phyloP scores from a whole-genome alignment of 257 asterid genomes.

The Ehretia macrophylla region DNA sequence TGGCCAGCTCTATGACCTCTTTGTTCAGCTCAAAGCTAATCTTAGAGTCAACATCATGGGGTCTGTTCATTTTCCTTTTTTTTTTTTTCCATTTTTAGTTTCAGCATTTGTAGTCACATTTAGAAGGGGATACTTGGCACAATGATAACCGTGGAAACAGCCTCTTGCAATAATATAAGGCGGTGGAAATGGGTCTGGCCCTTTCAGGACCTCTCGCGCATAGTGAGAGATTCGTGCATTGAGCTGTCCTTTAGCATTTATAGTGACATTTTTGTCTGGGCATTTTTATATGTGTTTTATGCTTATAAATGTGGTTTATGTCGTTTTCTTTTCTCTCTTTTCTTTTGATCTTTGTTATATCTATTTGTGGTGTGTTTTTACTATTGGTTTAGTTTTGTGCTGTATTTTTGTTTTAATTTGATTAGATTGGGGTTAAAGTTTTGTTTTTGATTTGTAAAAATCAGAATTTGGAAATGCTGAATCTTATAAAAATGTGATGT shows the following conservation, averaged over 20 bases:
- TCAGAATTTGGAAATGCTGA: background rate
- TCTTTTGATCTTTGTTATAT: background rate
- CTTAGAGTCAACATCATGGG: constrained; percentile 94
- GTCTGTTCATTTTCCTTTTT: constrained; percentile 33
- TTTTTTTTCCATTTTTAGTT: background rate
- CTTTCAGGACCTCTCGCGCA: too few species aligned
- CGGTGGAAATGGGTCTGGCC: too few species aligned
- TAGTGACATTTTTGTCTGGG: background rate
- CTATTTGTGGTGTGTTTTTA: background rate
- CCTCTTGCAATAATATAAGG: too few species aligned
- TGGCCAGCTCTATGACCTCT: constrained; percentile 95
- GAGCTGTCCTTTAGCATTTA: too few species aligned
- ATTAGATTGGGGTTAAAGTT: background rate
- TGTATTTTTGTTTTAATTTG: too few species aligned
- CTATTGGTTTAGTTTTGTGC: too few species aligned
- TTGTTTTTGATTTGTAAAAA: background rate
- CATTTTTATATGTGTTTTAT: background rate
- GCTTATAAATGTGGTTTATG: too few species aligned
- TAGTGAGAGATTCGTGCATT: too few species aligned
- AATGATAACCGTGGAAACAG: too few species aligned
- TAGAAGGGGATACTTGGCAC: too few species aligned
- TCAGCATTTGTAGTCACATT: background rate
- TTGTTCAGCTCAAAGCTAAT: constrained; percentile 92
- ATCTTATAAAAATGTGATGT: background rate
- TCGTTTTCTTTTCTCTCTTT: background rate